These are phyloP conservation scores for Mucor plumbeus DNA, from an alignment of 371 early-diverging fungal genomes.

Conservation along the genomic window DNA sequence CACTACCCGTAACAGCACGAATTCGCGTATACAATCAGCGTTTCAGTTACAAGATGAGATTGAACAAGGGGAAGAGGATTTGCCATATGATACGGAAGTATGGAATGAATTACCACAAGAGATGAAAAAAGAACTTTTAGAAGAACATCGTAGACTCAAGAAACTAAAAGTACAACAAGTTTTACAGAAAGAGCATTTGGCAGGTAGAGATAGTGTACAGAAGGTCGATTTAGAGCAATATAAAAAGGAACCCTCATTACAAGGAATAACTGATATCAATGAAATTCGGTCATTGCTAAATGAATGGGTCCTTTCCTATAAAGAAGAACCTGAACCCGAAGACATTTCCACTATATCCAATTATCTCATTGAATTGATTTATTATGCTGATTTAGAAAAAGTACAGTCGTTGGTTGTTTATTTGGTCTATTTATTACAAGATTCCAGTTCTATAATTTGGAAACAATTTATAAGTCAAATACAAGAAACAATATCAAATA, in stretches of 20 bases:
- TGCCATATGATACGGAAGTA: conserved; percentile 28
- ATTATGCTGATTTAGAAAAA: conserved; percentile 37
- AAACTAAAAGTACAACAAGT: neutral
- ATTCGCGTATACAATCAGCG: neutral
- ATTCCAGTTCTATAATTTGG: conserved; percentile 5
- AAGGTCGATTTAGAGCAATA: neutral
- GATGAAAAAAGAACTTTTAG: conserved; percentile 5
- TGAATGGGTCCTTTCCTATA: conserved; percentile 35
- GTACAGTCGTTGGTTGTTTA: conserved; percentile 37
- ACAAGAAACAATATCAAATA: neutral
- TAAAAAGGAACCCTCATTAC: conserved; percentile 29
- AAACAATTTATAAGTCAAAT: neutral
- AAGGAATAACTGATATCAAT: conserved; percentile 33
- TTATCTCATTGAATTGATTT: conserved; percentile 38
- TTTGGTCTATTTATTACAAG: conserved; percentile 23
- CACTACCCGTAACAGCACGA: neutral
- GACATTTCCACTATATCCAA: conserved; percentile 36
- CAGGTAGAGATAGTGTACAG: neutral
- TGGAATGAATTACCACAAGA: conserved; percentile 35
- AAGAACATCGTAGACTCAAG: conserved; percentile 6
- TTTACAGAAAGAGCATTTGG: neutral
- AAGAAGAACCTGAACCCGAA: conserved; percentile 41
- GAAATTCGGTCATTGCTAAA: conserved; percentile 34
- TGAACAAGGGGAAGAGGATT: neutral
- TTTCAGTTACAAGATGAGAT: neutral